These are phyloP conservation scores for Solanum paucissectum DNA, from an alignment of 257 asterid species.

Conservation along the genomic window DNA sequence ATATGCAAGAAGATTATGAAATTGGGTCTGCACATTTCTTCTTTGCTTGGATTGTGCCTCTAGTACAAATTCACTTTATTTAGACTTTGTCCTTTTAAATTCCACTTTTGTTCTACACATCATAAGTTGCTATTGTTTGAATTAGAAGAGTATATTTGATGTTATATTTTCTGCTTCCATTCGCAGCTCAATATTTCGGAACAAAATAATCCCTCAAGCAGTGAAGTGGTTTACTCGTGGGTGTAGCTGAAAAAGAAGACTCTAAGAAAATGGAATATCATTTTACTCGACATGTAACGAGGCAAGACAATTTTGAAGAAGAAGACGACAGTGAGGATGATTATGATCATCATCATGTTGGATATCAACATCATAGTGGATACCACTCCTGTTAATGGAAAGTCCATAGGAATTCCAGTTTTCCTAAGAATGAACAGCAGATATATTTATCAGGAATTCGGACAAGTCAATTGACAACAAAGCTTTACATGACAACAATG, in stretches of 20 bases:
- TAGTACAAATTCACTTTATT: neutral
- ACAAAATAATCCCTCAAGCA: constrained; percentile 69
- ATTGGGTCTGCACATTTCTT: constrained; percentile 46
- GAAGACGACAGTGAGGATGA: neutral
- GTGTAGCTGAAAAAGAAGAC: constrained; percentile 60
- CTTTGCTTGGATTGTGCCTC: neutral
- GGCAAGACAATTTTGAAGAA: neutral
- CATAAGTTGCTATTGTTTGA: neutral
- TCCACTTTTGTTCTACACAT: neutral
- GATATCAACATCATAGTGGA: constrained; percentile 16
- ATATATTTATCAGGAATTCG: constrained; percentile 62
- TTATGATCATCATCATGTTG: neutral
- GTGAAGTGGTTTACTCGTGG: constrained; percentile 80
- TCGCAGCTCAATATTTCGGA: constrained; percentile 53
- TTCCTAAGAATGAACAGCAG: constrained; percentile 56
- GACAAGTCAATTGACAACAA: constrained; percentile 46
- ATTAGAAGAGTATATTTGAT: neutral
- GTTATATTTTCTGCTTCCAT: neutral
- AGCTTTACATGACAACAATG: constrained; percentile 33
- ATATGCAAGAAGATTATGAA: constrained; percentile 75
- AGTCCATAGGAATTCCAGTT: constrained; percentile 65
- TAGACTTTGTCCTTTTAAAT: neutral
- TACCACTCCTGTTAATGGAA: constrained; percentile 58
- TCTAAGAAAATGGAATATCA: neutral
- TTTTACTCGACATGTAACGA: neutral